Base-by-base conservation (phyloP, 805 yeast genomes). In the Zygotorulaspora danielsina region DNA sequence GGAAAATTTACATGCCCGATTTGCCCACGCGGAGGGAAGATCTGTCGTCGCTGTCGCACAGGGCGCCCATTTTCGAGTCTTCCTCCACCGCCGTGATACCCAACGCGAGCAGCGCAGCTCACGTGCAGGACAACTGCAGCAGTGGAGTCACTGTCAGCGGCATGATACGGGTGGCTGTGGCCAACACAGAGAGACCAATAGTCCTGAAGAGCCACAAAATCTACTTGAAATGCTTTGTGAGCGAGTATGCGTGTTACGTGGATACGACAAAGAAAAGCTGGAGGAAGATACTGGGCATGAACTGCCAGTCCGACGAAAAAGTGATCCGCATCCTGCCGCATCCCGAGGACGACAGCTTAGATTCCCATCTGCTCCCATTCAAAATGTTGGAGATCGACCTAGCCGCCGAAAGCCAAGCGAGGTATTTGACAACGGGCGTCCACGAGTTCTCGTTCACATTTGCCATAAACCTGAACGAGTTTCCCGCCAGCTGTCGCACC, bases 361-460 rank as follows among this genome's bases (percentile, higher is more conserved):
- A 24, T 16, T 33, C 44, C 9, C 37, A 37, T 18, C 28, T 44
- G 37, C 29, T 37, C 18, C 47, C 48, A n/a, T 28, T 13, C 16
- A 37, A 36, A 21, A 43, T 40, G 32, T 22, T 44, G 22, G 34
- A 34, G 16, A 12, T 39, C 16, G 43, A 39, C 11, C 19, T 38
- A 19, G 11, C 27, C 19, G 32, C 37, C 4, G 26, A 31, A 19
- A 12, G 32, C 19, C 16, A 24, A 5, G 17, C 19, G 3, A 21
- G 37, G 18, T 38, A 24, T 17, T 22, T 42, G n/a, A n/a, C 32
- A 20, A 20, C 22, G 13, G 50, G 50, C 1, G 38, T 38, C 13
- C 41, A 47, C 22, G 49, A 44, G 22, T 41, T 42, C 28, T 51
- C 53, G 15, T 49, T 49, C 29, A 40, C 47, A 3, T 42, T 49